Percentiles rank a stretch among this genome's conserved stretches.
phyloP scores from a whole-genome alignment of 148 eudicot genomes.

The Rheum nobile region DNA sequence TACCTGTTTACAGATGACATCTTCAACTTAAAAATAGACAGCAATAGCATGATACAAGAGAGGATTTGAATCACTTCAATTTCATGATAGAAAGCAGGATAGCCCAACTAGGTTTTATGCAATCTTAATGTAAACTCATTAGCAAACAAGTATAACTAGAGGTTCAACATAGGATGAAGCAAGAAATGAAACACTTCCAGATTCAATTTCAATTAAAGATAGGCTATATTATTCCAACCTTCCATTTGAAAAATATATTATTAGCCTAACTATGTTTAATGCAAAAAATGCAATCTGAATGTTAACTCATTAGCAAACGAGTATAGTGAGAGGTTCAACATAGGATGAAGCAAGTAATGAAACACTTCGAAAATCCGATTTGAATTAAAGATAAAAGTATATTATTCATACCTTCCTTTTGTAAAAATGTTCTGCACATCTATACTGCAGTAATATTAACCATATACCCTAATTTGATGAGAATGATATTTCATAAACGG shows the following conservation, averaged over 20 bases:
- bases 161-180: neutral
- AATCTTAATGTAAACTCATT: neutral
- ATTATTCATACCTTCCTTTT: neutral
- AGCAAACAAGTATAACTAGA: neutral
- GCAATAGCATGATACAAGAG: neutral
- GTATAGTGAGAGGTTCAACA: neutral
- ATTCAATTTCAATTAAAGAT: neutral
- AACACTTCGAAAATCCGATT: neutral
- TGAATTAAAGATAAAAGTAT: neutral
- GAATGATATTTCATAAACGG: neutral
- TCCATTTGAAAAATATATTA: neutral
- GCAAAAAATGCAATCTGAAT: neutral
- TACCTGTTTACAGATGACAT: conserved; percentile 30
- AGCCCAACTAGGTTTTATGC: neutral
- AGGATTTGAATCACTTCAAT: neutral
- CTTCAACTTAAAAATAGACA: neutral
- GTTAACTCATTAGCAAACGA: neutral
- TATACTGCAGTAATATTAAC: neutral
- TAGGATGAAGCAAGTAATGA: neutral
- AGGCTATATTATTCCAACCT: neutral
- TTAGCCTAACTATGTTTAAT: neutral
- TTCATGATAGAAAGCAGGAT: neutral
- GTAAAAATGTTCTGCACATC: neutral
- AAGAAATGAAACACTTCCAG: neutral
- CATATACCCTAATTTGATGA: neutral